Evolutionary conservation across 495 filamentous ascomycete genomes (phyloP), one percentile per base, ranked within the genome.

Genomic region (Neurospora sublineolata): DNA sequence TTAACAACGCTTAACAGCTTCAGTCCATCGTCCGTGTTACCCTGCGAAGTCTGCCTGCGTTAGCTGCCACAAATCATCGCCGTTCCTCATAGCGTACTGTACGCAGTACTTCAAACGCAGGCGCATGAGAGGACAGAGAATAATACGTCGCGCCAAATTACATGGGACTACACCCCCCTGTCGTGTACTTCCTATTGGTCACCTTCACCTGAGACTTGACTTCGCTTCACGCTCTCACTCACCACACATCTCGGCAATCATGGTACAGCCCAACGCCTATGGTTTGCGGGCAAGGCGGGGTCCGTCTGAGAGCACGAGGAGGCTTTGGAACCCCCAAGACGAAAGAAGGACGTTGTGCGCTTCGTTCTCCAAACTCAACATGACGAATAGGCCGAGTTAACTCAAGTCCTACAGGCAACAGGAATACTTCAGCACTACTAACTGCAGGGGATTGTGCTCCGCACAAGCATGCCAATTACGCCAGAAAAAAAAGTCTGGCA

Each of bases 121-220:
- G 52, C 14, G 52, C 27, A 52, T n/a, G 38, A 69, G 16, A n/a
- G 12, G 20, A 37, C 41, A 37, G 38, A 70, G 46, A 70, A 70
- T 23, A 12, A 23, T 20, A 70, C 41, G 40, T 46, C 40, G 40
- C 69, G 41, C 39, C 69, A 83, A 79, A 81, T 81, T 80, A 78
- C 77, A 83, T 80, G 77, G 80, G 75, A 75, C 75, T 58, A 71
- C 74, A 42, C 75, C 81, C 20, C 20, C 82, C 79, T 81, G 80
- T 80, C 75, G 52, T 27, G 30, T 69, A 40, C 42, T 68, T 69
- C 75, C 77, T 73, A 83, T 83, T 83, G 81, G 82, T 68, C 72
- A 39, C 70, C 68, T 69, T 71, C 70, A 76, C 73, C 73, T 73
- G 69, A 79, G 78, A 79, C 75, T 74, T 68, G 69, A 73, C 74